Evolutionary conservation across 768 basidiomycete species (phyloP), one percentile per base, ranked within the genome.

Genomic region (Tylopilus vinaceipallidus): DNA sequence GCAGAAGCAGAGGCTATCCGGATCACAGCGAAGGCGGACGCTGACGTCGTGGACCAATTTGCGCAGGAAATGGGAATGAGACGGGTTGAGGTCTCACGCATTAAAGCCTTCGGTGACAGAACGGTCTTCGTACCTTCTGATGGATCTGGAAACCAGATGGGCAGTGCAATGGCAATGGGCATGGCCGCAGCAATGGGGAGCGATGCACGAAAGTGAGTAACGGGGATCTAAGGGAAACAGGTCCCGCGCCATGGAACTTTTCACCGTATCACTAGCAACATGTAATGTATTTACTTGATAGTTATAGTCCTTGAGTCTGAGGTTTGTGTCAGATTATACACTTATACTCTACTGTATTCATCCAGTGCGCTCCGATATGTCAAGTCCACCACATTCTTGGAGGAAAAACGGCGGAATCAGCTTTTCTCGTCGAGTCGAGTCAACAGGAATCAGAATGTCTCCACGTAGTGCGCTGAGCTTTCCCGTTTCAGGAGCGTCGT

Each of bases 51-150:
- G 17, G 84, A 90, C 57, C 69, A 56, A 43, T 91, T 85, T 59
- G 88, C 89, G 1, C 76, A 82, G 36, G 87, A 91, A 68, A 91
- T 91, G 88, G 79, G 80, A 63, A 58, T 87, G 45, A 72, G 83
- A 32, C 74, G 88, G 35, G 70, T 83, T 49, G 89, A 91, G 50
- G 76, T 91, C 19, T 54, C 71, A 19, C 76, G 81, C 45, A 73
- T 90, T 23, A 62, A 68, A 38, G 86, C 88, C 4, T 91, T 79
- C 58, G 90, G 89, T 5, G 62, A 76, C 45, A 85, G 74, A 71
- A 79, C 86, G 0, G 64, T 89, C 16, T 89, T 89, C 63, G 84
- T 80, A 3, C 84, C 87, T n/a, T 70, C 76, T 0, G 85, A 88
- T 9, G 77, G 75, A 12, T 62, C 76, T 16, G 83, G 81, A 6